Evolutionary conservation across 2,329 filamentous ascomycete species (phyloP).

Genomic region (Atkinsonella texensis): DNA sequence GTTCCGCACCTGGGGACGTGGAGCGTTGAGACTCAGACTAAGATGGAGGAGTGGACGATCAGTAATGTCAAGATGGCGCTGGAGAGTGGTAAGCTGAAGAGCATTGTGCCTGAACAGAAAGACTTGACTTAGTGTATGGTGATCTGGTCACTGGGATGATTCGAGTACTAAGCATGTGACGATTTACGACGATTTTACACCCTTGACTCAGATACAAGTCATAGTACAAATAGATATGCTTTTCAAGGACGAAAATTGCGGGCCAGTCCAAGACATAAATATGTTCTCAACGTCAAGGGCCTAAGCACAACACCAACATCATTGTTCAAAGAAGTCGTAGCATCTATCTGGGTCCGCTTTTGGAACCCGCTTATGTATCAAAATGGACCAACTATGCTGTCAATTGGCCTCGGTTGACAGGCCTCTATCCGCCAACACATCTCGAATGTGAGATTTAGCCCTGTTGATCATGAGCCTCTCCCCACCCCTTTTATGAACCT

Average conservation of each 20-base stretch:
- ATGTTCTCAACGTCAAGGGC: too few relatives aligned
- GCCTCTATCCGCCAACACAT: slow-evolving; percentile 13
- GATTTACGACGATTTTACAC: background rate
- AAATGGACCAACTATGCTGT: slow-evolving; percentile 12
- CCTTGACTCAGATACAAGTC: too few relatives aligned
- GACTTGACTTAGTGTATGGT: slow-evolving; percentile 12
- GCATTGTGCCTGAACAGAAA: slow-evolving; percentile 60
- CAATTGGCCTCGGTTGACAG: slow-evolving; percentile 32
- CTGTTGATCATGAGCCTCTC: slow-evolving; percentile 7
- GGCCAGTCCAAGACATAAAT: too few relatives aligned
- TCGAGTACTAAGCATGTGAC: background rate
- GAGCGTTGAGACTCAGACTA: slow-evolving; percentile 52
- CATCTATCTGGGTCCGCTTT: background rate
- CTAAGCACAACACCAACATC: too few relatives aligned
- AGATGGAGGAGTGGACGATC: slow-evolving; percentile 68
- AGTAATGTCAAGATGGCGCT: slow-evolving; percentile 55
- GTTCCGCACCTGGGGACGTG: slow-evolving; percentile 81
- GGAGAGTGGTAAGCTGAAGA: slow-evolving; percentile 49
- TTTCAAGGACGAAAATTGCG: too few relatives aligned
- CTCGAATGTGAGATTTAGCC: slow-evolving; percentile 3
- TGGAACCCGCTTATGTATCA: background rate
- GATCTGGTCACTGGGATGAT: background rate
- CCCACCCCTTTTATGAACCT: slow-evolving; percentile 16
- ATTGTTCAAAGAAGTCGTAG: too few relatives aligned
- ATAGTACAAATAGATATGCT: too few relatives aligned